Conservation (phyloP, 331 rosid species). For the Cydonia oblonga region DNA sequence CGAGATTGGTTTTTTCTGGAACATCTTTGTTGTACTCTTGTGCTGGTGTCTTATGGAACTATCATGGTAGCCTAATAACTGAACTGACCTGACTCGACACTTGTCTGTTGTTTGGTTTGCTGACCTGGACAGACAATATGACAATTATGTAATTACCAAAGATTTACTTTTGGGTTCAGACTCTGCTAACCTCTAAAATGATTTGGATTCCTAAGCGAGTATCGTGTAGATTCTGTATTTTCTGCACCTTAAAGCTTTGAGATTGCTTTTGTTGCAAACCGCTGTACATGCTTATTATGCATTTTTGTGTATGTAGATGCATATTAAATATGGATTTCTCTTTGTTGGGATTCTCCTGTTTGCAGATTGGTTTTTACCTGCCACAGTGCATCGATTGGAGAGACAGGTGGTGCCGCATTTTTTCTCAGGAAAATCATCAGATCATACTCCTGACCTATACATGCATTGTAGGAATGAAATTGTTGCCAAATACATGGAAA, state of each 20-base stretch:
- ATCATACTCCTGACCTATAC: constrained; percentile 74
- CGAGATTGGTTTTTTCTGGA: constrained; percentile 6
- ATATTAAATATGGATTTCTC: neutral
- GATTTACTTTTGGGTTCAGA: neutral
- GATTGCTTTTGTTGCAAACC: neutral
- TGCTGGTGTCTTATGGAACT: neutral
- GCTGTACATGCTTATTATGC: neutral
- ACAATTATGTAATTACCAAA: neutral
- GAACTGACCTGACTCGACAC: neutral
- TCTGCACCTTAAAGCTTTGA: neutral
- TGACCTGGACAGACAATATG: neutral
- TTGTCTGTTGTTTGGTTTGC: neutral
- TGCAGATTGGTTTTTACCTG: constrained; percentile 96
- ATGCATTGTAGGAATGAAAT: constrained; percentile 85
- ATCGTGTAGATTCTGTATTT: too few species aligned
- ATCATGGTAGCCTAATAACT: neutral
- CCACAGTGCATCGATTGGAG: constrained; percentile 79
- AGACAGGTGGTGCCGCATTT: constrained; percentile 98
- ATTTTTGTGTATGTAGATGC: neutral
- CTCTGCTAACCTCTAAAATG: neutral
- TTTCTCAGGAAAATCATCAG: constrained; percentile 66
- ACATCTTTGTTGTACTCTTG: neutral
- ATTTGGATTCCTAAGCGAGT: neutral
- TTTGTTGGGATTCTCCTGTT: constrained; percentile 13
- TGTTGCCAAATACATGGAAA: constrained; percentile 84